Percentiles rank a stretch among this genome's conserved stretches.
Evolutionary conservation across 305 asterid species (phyloP).

Genomic region (Solanum hybrid): DNA sequence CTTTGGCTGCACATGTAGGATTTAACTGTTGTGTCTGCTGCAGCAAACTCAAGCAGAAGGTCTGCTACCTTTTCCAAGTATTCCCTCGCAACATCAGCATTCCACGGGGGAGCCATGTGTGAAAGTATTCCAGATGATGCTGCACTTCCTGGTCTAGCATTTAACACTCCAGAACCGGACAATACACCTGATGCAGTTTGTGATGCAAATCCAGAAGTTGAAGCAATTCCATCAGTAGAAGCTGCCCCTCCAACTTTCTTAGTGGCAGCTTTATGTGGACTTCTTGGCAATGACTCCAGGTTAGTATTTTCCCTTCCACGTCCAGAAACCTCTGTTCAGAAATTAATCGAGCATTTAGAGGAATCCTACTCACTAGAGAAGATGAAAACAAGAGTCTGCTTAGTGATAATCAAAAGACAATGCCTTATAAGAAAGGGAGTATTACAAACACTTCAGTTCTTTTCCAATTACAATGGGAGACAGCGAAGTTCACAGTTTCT

Average conservation of each 20-base stretch:
- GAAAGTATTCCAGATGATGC: slow-evolving; percentile 91
- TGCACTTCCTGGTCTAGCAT: slow-evolving; percentile 97
- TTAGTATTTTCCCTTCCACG: slow-evolving; percentile 75
- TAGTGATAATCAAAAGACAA: neutral
- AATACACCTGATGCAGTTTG: slow-evolving; percentile 90
- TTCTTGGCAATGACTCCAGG: slow-evolving; percentile 56
- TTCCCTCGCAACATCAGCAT: slow-evolving; percentile 88
- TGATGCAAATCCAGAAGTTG: slow-evolving; percentile 65
- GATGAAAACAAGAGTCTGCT: neutral
- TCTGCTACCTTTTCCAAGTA: slow-evolving; percentile 97
- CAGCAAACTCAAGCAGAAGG: slow-evolving; percentile 94
- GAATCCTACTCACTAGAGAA: neutral
- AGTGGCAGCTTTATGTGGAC: slow-evolving; percentile 57
- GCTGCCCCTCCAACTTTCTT: slow-evolving; percentile 58
- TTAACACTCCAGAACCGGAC: slow-evolving; percentile 94
- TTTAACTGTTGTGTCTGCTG: slow-evolving; percentile 85
- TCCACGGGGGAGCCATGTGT: slow-evolving; percentile 85
- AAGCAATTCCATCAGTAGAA: slow-evolving; percentile 51
- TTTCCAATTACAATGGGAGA: neutral
- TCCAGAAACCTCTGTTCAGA: slow-evolving; percentile 73
- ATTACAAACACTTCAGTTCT: neutral
- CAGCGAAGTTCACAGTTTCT: neutral
- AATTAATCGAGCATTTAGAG: slow-evolving; percentile 16
- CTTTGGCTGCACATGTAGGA: slow-evolving; percentile 97
- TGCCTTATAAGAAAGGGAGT: neutral